phyloP scores from a whole-genome alignment of 1,284 basidiomycete genomes.

The Moesziomyces sp. region DNA sequence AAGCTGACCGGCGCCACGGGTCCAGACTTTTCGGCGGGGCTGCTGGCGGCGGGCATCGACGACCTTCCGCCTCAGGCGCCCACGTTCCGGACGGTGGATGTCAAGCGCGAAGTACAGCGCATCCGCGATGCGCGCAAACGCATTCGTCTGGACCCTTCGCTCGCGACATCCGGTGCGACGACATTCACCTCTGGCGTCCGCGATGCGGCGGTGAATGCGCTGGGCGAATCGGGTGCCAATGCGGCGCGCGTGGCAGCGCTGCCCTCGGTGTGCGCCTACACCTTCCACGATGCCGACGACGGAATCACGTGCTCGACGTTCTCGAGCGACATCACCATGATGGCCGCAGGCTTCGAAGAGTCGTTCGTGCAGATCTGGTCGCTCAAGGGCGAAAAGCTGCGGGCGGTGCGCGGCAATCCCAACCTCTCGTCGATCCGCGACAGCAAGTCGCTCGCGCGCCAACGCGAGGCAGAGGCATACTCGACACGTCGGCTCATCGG shows the following conservation, averaged over 20 bases:
- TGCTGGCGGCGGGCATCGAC: conserved; percentile 74
- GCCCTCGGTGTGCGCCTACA: conserved; percentile 66
- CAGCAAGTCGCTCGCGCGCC: conserved; percentile 50
- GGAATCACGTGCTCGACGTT: conserved; percentile 84
- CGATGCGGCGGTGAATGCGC: conserved; percentile 45
- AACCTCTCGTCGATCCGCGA: conserved; percentile 77
- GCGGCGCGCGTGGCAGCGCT: conserved; percentile 58
- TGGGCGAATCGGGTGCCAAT: conserved; percentile 55
- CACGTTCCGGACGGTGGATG: conserved; percentile 85
- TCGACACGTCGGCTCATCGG: conserved; percentile 85
- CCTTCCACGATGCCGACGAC: conserved; percentile 66
- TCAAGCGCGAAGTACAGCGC: conserved; percentile 89
- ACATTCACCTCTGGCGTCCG: conserved; percentile 47
- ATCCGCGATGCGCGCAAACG: conserved; percentile 79
- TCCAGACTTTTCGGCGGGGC: conserved; percentile 42
- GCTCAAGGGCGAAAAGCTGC: conserved; percentile 88
- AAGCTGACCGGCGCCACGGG: conserved; percentile 6
- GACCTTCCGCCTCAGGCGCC: conserved; percentile 82
- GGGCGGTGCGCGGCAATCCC: conserved; percentile 80
- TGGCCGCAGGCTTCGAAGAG: conserved; percentile 96
- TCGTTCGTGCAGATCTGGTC: conserved; percentile 96
- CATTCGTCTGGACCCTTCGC: conserved; percentile 58
- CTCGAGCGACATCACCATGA: conserved; percentile 88
- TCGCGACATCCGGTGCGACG: conserved; percentile 11
- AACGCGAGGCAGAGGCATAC: conserved; percentile 40